Conservation (phyloP, 2,329 filamentous ascomycete species). For the Scedosporium aurantiacum region DNA sequence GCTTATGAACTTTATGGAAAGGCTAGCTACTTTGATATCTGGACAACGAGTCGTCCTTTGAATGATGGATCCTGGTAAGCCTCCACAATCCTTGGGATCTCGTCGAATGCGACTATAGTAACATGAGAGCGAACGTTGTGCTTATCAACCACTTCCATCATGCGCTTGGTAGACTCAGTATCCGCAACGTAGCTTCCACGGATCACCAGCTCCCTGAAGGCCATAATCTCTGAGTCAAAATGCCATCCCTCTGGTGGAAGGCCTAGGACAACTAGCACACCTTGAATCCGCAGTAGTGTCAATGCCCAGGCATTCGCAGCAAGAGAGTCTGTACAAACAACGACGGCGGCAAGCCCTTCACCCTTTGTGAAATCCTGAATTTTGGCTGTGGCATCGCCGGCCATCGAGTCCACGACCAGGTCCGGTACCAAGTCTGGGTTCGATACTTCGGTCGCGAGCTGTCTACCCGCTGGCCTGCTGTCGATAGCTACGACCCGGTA, state of each 20-base stretch:
- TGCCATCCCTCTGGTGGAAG: conserved; percentile 20
- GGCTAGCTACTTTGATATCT: conserved; percentile 9
- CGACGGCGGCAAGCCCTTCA: conserved; percentile 19
- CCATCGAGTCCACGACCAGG: conserved; percentile 17
- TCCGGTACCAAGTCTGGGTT: conserved; percentile 14
- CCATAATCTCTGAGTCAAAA: conserved; percentile 19
- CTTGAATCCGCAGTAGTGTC: conserved; percentile 17
- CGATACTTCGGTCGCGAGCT: conserved; percentile 17
- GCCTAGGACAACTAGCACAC: conserved; percentile 18
- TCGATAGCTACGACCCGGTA: conserved; percentile 25
- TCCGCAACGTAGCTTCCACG: conserved; percentile 22
- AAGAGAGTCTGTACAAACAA: conserved; percentile 22
- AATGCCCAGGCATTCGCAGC: conserved; percentile 20
- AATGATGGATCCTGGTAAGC: conserved; percentile 17
- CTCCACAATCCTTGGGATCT: conserved; percentile 16
- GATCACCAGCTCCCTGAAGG: conserved; percentile 19
- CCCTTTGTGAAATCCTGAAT: conserved; percentile 18
- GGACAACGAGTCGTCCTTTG: conserved; percentile 19
- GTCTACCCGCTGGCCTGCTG: conserved; percentile 17
- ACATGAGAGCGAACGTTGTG: conserved; percentile 16
- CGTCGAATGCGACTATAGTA: conserved; percentile 16
- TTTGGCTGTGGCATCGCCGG: conserved; percentile 10
- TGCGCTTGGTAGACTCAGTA: conserved; percentile 16
- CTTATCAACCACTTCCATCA: conserved; percentile 20
- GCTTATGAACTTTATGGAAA: neutral